Conservation (phyloP, 495 filamentous ascomycete genomes). For the Aspergillus olivimuriae region DNA sequence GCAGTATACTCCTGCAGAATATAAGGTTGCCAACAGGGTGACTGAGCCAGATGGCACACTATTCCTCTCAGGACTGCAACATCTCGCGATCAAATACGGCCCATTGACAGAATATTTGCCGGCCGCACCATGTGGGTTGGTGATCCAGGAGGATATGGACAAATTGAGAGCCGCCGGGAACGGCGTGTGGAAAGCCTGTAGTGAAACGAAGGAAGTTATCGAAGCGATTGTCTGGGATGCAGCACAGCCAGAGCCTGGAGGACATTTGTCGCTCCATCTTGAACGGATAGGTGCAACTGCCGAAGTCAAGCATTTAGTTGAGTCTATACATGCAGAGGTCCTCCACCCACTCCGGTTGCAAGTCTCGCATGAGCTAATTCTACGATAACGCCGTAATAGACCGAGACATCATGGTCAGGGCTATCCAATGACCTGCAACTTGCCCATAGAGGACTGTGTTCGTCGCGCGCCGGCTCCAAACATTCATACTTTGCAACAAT, state of each 20-base stretch:
- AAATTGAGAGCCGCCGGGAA: constrained; percentile 1
- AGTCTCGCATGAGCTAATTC: no score
- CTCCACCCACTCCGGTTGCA: no score
- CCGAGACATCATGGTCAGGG: constrained; percentile 3
- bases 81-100: not conserved
- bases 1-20: not conserved
- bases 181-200: constrained; percentile 1
- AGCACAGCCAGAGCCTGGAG: constrained; percentile 2
- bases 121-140: not conserved
- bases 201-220: constrained; percentile 3
- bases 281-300: constrained; percentile 5
- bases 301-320: constrained; percentile 6
- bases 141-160: not conserved
- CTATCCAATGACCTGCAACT: constrained; percentile 2
- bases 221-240: constrained; percentile 11
- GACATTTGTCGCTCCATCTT: constrained; percentile 4
- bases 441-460: constrained; percentile 1
- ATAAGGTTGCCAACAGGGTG: not conserved
- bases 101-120: not conserved
- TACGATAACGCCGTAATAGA: not conserved
- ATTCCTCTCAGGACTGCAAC: not conserved
- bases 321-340: constrained; percentile 7
- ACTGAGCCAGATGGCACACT: not conserved
- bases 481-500: constrained; percentile 10
- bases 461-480: constrained; percentile 3